Evolutionary conservation across 2,329 filamentous ascomycete genomes (phyloP).

Genomic region (Colletotrichum spinosum): DNA sequence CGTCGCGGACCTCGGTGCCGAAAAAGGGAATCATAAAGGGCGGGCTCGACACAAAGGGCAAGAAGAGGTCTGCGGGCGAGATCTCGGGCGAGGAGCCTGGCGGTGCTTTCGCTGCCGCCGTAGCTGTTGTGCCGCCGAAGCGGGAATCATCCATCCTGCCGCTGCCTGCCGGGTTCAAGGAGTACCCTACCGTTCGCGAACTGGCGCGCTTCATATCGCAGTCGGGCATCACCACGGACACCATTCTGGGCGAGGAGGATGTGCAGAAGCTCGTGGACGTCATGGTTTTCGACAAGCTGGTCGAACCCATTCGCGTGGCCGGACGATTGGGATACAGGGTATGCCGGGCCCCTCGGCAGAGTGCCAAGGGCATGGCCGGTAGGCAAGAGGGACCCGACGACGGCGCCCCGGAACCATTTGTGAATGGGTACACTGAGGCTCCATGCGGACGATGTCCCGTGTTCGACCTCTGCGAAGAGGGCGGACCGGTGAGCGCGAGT

Average conservation of each 20-base stretch:
- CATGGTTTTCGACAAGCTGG: constrained; percentile 86
- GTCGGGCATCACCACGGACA: constrained; percentile 78
- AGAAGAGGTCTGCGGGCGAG: constrained; percentile 64
- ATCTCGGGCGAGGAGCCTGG: constrained; percentile 51
- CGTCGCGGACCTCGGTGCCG: constrained; percentile 57
- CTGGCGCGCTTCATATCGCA: constrained; percentile 81
- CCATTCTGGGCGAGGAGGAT: constrained; percentile 77
- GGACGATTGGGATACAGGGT: constrained; percentile 65
- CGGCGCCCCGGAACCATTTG: constrained; percentile 55
- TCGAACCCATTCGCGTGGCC: constrained; percentile 73
- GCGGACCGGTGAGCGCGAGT: constrained; percentile 87
- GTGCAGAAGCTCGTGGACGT: constrained; percentile 89
- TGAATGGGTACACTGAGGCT: constrained; percentile 86
- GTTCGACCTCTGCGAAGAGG: constrained; percentile 91
- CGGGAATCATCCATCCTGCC: constrained; percentile 60
- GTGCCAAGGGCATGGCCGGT: constrained; percentile 52
- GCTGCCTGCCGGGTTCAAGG: constrained; percentile 74
- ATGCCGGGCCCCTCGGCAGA: constrained; percentile 60
- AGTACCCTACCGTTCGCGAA: constrained; percentile 83
- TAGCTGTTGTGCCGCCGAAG: constrained; percentile 43
- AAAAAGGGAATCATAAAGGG: constrained; percentile 69
- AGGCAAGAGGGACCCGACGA: constrained; percentile 48
- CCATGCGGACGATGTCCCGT: constrained; percentile 94
- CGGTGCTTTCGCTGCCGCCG: constrained; percentile 39
- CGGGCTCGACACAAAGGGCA: constrained; percentile 54